Evolutionary conservation across 106 monocot genomes (phyloP).

Genomic region (Narthecium ossifragum): DNA sequence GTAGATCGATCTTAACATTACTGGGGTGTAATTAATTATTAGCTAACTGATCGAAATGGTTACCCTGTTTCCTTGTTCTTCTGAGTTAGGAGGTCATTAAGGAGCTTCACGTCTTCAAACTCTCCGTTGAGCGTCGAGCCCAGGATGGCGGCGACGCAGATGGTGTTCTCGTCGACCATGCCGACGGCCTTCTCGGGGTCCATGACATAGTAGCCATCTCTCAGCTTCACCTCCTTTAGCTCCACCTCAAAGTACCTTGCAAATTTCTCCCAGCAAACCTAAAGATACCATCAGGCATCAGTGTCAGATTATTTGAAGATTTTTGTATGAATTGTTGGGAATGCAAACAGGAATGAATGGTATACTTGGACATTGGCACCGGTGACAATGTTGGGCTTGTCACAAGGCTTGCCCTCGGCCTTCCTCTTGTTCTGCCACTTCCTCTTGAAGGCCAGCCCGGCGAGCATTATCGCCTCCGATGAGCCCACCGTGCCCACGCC

Average conservation of each 20-base stretch:
- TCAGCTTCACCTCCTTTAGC: conserved; percentile 58
- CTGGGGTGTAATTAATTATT: background rate
- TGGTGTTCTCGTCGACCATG: conserved; percentile 65
- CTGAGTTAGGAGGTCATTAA: conserved; percentile 42
- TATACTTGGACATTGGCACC: conserved; percentile 70
- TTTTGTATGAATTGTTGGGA: background rate
- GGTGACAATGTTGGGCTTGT: conserved; percentile 77
- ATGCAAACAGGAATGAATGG: no score
- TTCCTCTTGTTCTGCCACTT: conserved; percentile 61
- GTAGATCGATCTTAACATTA: background rate
- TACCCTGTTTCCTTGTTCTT: conserved; percentile 66
- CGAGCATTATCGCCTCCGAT: conserved; percentile 75
- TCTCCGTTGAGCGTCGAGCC: conserved; percentile 76
- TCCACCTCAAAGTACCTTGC: conserved; percentile 71
- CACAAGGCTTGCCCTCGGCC: conserved; percentile 46
- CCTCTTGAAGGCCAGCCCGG: conserved; percentile 70
- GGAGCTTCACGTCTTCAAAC: conserved; percentile 66
- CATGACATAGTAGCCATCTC: conserved; percentile 71
- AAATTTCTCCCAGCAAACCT: conserved; percentile 84
- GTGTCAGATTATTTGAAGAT: background rate
- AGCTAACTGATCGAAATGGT: background rate
- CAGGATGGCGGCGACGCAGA: conserved; percentile 64
- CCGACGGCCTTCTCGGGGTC: conserved; percentile 65
- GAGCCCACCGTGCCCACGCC: conserved; percentile 73
- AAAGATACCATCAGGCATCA: background rate